Evolutionary conservation across 345 rosid species (phyloP).

Genomic region (Eucalyptus globulus): DNA sequence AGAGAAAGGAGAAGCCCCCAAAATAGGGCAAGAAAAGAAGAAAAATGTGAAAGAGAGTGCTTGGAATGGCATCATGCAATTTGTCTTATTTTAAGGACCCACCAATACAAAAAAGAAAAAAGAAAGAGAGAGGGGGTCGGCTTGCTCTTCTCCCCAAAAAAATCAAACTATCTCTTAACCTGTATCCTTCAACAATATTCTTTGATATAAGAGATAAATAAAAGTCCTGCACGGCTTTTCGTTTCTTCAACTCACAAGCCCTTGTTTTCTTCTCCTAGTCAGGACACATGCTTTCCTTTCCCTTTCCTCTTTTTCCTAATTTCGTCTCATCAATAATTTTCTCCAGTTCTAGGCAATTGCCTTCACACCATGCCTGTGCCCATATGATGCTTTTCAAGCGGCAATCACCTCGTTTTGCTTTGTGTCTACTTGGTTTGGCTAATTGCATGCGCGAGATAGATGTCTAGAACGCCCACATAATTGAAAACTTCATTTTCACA

Average conservation of each 20-base stretch:
- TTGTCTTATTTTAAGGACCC: neutral
- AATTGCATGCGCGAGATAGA: neutral
- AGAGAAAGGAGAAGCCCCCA: neutral
- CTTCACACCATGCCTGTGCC: neutral
- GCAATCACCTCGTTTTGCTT: neutral
- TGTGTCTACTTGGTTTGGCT: neutral
- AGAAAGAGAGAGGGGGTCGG: neutral
- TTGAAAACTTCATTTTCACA: neutral
- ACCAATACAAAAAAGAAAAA: neutral
- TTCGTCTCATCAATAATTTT: neutral
- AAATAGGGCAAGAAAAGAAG: neutral
- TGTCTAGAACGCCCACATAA: neutral
- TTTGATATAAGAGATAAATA: neutral
- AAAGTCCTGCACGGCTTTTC: neutral
- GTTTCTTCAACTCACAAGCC: neutral
- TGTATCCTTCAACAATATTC: neutral
- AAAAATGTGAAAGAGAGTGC: slow-evolving; percentile 19
- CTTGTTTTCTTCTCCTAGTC: neutral
- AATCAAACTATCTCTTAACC: neutral
- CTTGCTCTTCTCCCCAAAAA: neutral
- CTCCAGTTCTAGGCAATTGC: neutral
- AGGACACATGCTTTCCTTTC: neutral
- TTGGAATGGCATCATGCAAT: slow-evolving; percentile 17
- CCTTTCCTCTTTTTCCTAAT: neutral
- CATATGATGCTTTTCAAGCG: neutral